Evolutionary conservation across 2,329 filamentous ascomycete genomes (phyloP).

Genomic region (Nemania sp.): DNA sequence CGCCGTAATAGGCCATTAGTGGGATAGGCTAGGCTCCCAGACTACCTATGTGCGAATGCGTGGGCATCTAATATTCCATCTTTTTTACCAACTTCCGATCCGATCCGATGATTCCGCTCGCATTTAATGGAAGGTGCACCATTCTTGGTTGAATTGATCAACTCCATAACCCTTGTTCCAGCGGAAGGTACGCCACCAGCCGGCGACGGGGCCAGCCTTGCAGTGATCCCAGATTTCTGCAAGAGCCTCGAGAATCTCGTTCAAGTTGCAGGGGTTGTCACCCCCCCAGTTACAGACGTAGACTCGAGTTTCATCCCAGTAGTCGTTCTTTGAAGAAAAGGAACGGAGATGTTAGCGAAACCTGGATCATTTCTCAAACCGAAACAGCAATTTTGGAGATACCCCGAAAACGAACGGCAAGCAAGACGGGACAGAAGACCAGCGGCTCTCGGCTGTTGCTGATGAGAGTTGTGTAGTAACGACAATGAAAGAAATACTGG

Average conservation of each 20-base stretch:
- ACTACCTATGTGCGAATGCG: no score
- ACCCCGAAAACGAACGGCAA: no score
- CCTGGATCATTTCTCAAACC: background rate
- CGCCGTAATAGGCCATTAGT: no score
- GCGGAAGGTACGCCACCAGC: background rate
- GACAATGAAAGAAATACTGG: background rate
- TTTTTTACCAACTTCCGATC: no score
- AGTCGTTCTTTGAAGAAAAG: background rate
- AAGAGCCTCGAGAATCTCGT: slow-evolving; percentile 7
- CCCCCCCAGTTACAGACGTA: slow-evolving; percentile 11
- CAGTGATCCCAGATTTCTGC: slow-evolving; percentile 5
- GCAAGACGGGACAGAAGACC: background rate
- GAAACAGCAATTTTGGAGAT: no score
- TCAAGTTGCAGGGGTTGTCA: slow-evolving; percentile 1
- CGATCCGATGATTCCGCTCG: no score
- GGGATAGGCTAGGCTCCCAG: no score
- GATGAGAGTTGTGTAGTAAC: no score
- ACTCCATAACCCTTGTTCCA: slow-evolving; percentile 13
- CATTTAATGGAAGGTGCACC: background rate
- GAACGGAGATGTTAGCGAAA: background rate
- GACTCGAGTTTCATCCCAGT: background rate
- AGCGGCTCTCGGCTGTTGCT: background rate
- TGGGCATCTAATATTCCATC: no score
- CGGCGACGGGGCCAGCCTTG: background rate
- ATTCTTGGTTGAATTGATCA: background rate